Evolutionary conservation across 805 yeast genomes (phyloP).

Genomic region (Spathaspora boniae): DNA sequence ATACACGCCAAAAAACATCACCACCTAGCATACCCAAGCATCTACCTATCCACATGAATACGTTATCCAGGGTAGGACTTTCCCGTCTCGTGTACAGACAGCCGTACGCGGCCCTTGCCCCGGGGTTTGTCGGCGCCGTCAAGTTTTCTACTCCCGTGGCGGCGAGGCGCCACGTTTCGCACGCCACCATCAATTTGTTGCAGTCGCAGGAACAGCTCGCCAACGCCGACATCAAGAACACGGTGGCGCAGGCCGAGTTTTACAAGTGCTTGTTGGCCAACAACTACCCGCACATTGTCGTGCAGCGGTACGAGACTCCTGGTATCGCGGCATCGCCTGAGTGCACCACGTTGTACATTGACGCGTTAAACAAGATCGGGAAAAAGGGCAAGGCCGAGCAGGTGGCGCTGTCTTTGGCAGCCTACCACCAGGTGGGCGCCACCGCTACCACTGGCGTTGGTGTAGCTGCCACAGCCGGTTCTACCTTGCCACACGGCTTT

Average conservation of each 20-base stretch:
- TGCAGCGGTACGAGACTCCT: constrained; percentile 89
- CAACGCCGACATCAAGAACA: constrained; percentile 64
- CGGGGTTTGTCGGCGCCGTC: too few relatives aligned
- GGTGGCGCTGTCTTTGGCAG: constrained; percentile 43
- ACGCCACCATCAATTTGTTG: constrained; percentile 26
- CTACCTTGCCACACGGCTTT: constrained; percentile 28
- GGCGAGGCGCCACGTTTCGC: too few relatives aligned
- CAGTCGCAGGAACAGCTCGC: constrained; percentile 76
- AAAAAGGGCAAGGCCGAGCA: constrained; percentile 74
- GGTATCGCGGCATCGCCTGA: constrained; percentile 85
- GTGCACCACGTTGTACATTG: constrained; percentile 73
- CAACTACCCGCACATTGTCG: constrained; percentile 93
- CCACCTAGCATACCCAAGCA: too few relatives aligned
- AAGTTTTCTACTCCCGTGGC: too few relatives aligned
- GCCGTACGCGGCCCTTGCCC: too few relatives aligned
- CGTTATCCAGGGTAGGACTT: too few relatives aligned
- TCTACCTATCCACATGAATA: too few relatives aligned
- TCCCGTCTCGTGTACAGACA: too few relatives aligned
- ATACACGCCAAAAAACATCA: too few relatives aligned
- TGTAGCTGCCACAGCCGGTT: constrained; percentile 5
- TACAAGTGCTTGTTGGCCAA: constrained; percentile 70
- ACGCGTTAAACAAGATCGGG: constrained; percentile 78
- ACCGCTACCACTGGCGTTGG: constrained; percentile 7
- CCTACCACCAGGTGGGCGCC: constrained; percentile 6
- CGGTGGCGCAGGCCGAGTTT: constrained; percentile 77